A percentile compares a stretch with the other conserved stretches of the same genome.
Evolutionary conservation across 2,329 filamentous ascomycete genomes (phyloP).

Genomic region (Scopulariopsis brevicaulis): DNA sequence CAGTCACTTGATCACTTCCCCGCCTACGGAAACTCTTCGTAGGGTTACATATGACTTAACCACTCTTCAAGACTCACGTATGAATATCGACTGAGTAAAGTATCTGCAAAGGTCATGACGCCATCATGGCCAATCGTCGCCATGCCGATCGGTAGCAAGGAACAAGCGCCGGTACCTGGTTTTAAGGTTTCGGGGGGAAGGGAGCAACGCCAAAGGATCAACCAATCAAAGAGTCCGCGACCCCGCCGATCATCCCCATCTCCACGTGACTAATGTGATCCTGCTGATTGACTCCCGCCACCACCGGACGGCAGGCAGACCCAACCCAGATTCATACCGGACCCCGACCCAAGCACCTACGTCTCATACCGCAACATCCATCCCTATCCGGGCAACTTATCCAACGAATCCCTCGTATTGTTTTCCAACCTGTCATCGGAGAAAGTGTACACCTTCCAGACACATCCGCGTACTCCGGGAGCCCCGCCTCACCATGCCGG

Average conservation of each 20-base stretch:
- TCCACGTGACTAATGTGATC: constrained; percentile 1
- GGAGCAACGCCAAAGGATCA: not conserved
- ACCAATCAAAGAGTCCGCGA: not conserved
- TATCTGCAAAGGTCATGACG: too few relatives aligned
- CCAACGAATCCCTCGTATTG: not conserved
- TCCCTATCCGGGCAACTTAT: not conserved
- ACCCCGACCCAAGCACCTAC: not conserved
- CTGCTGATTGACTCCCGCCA: not conserved
- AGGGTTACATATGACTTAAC: too few relatives aligned
- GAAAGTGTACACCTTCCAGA: not conserved
- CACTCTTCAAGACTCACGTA: too few relatives aligned
- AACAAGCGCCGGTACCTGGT: not conserved
- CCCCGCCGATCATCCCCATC: not conserved
- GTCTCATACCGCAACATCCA: not conserved
- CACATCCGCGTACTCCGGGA: not conserved
- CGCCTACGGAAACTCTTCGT: too few relatives aligned
- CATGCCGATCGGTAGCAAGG: not conserved
- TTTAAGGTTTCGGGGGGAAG: not conserved
- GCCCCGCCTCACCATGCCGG: not conserved
- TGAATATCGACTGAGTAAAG: too few relatives aligned
- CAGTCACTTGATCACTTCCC: too few relatives aligned
- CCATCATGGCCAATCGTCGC: too few relatives aligned
- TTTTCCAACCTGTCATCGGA: not conserved
- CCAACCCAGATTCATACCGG: not conserved
- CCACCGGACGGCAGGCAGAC: not conserved